A percentile compares a stretch with the other conserved stretches of the same genome.
phyloP scores from a whole-genome alignment of 1,284 basidiomycete species.

The Sporisorium sorghi region DNA sequence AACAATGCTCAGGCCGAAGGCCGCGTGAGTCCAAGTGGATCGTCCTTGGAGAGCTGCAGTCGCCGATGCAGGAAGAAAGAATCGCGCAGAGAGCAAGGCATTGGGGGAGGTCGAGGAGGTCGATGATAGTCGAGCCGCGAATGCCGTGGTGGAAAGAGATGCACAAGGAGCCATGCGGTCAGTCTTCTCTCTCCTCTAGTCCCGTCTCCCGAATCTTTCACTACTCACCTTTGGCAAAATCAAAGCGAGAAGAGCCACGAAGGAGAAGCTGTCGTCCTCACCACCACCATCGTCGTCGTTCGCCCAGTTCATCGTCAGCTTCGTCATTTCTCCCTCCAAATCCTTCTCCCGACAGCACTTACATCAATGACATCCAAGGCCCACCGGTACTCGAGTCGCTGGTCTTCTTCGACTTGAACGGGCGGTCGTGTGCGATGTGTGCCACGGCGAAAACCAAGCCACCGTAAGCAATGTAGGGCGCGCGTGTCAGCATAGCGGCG shows the following conservation, averaged over 20 bases:
- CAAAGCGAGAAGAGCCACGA: slow-evolving; percentile 38
- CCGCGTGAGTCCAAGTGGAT: slow-evolving; percentile 28
- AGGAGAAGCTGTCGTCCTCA: slow-evolving; percentile 23
- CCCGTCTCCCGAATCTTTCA: background rate
- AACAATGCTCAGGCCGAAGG: slow-evolving; percentile 5
- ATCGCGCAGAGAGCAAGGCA: background rate
- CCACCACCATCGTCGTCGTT: slow-evolving; percentile 1
- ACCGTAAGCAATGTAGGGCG: slow-evolving; percentile 43
- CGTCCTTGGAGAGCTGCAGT: slow-evolving; percentile 25
- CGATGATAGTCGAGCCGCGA: background rate
- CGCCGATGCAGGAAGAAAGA: too few relatives aligned
- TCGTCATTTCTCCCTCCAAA: background rate
- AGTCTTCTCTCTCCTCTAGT: background rate
- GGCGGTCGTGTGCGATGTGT: slow-evolving; percentile 52
- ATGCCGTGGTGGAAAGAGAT: background rate
- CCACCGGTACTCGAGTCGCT: slow-evolving; percentile 35
- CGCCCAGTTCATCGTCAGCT: background rate
- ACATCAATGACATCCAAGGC: slow-evolving; percentile 40
- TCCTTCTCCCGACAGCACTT: slow-evolving; percentile 2
- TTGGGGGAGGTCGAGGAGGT: background rate
- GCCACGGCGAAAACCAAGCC: slow-evolving; percentile 51
- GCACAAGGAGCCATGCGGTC: background rate
- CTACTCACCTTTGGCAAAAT: slow-evolving; percentile 43
- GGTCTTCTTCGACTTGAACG: slow-evolving; percentile 46
- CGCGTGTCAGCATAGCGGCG: slow-evolving; percentile 43